A percentile compares a stretch with the other conserved stretches of the same genome.
Conservation (phyloP, 2,329 filamentous ascomycete species). For the Aspergillus bombycis region DNA sequence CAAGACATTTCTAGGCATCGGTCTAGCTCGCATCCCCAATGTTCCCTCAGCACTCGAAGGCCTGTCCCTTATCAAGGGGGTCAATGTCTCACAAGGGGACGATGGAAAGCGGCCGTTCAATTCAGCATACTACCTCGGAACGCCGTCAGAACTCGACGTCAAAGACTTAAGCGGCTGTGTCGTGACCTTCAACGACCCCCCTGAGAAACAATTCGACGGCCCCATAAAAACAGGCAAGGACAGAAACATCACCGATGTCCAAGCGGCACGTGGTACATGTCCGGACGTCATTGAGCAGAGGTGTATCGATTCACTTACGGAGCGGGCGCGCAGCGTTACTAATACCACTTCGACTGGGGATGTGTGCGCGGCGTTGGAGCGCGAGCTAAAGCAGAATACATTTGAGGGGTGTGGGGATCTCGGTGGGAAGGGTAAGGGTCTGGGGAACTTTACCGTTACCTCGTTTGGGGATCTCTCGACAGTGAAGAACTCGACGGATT, state of each 20-base stretch:
- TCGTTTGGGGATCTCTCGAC: conserved; percentile 5
- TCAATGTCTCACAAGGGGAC: conserved; percentile 6
- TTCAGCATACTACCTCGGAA: conserved; percentile 22
- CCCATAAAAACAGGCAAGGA: neutral
- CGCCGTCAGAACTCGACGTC: conserved; percentile 6
- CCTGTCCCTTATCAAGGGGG: conserved; percentile 21
- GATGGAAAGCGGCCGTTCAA: conserved; percentile 10
- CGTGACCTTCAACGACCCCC: conserved; percentile 20
- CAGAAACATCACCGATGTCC: conserved; percentile 1
- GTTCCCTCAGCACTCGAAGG: conserved; percentile 13
- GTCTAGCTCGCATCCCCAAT: conserved; percentile 13
- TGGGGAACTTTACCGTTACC: conserved; percentile 16
- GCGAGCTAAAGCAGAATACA: neutral
- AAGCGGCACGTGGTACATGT: conserved; percentile 15
- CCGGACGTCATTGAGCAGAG: conserved; percentile 17
- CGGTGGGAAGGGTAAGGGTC: neutral
- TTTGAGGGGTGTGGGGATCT: conserved; percentile 12
- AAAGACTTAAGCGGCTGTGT: conserved; percentile 18
- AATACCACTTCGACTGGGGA: neutral
- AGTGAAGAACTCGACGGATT: conserved; percentile 12
- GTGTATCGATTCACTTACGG: conserved; percentile 19
- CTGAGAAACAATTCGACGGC: conserved; percentile 11
- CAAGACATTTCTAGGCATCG: conserved; percentile 14
- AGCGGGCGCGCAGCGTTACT: conserved; percentile 5
- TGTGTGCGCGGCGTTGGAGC: conserved; percentile 6